These are phyloP conservation scores for Hysterangium stoloniferum DNA, from an alignment of 768 basidiomycete genomes.

Conservation along the genomic window DNA sequence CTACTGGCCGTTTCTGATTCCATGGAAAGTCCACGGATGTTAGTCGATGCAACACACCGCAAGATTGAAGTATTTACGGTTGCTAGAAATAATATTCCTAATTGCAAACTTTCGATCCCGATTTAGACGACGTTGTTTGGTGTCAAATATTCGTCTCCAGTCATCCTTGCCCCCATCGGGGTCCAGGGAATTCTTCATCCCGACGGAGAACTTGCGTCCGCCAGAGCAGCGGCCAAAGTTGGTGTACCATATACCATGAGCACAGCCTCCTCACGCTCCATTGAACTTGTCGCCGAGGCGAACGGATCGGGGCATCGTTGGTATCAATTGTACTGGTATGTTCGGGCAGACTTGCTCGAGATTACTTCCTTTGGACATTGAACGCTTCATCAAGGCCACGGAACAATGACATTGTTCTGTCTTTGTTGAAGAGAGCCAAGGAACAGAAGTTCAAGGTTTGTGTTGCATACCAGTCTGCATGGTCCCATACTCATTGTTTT, in stretches of 20 bases:
- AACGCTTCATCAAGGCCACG: slow-evolving; percentile 42
- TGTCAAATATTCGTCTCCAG: slow-evolving; percentile 48
- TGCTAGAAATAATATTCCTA: background rate
- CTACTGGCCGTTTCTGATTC: background rate
- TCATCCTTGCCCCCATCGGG: slow-evolving; percentile 62
- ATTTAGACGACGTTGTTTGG: slow-evolving; percentile 38
- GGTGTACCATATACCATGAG: slow-evolving; percentile 69
- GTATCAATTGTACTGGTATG: slow-evolving; percentile 78
- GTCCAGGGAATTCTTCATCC: slow-evolving; percentile 68
- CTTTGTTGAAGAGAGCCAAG: slow-evolving; percentile 60
- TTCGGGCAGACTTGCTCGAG: slow-evolving; percentile 3
- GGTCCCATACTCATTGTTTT: background rate
- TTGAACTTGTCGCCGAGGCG: slow-evolving; percentile 71
- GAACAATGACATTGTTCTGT: slow-evolving; percentile 50
- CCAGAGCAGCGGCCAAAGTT: slow-evolving; percentile 54
- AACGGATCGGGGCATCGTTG: slow-evolving; percentile 61
- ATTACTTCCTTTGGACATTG: background rate
- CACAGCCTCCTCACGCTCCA: slow-evolving; percentile 61
- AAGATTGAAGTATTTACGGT: slow-evolving; percentile 44
- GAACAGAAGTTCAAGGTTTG: slow-evolving; percentile 44
- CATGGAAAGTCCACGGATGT: slow-evolving; percentile 54
- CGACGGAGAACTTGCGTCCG: slow-evolving; percentile 65
- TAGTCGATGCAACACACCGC: slow-evolving; percentile 50
- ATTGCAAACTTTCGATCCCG: background rate
- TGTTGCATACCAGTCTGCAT: background rate